Percentiles rank a stretch among this genome's conserved stretches.
Evolutionary conservation across 169 alveolate species (phyloP).

Genomic region (Eimeria necatrix): DNA sequence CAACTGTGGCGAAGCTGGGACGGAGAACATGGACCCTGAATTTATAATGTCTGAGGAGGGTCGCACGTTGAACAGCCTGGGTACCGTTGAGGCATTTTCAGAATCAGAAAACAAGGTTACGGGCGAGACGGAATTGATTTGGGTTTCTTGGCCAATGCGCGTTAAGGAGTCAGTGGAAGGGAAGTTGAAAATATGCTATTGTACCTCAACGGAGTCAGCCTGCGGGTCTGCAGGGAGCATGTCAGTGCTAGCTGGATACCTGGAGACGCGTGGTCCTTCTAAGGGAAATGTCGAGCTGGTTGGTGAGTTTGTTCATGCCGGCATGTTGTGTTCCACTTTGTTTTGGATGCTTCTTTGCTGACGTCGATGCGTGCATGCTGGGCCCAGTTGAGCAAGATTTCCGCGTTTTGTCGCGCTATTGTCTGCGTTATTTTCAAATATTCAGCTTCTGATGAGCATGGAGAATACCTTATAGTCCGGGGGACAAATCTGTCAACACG

Average conservation of each 20-base stretch:
- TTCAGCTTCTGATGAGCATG: slow-evolving; percentile 63
- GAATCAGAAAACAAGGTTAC: not conserved
- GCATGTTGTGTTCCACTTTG: not conserved
- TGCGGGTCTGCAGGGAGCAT: slow-evolving; percentile 60
- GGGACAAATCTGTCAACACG: slow-evolving; percentile 64
- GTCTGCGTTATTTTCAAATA: not conserved
- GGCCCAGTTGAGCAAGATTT: not conserved
- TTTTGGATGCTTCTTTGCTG: too few species aligned
- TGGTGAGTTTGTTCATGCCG: slow-evolving; percentile 16
- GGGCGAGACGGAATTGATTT: not conserved
- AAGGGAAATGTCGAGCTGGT: slow-evolving; percentile 53
- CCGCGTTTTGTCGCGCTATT: not conserved
- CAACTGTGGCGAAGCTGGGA: slow-evolving; percentile 59
- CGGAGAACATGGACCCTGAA: slow-evolving; percentile 70
- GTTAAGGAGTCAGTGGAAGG: slow-evolving; percentile 34
- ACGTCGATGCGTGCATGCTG: too few species aligned
- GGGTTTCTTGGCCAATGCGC: slow-evolving; percentile 78
- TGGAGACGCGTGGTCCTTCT: slow-evolving; percentile 72
- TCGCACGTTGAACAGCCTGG: slow-evolving; percentile 55
- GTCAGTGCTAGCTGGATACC: slow-evolving; percentile 53
- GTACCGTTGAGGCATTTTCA: slow-evolving; percentile 20
- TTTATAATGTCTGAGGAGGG: slow-evolving; percentile 21
- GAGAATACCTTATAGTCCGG: slow-evolving; percentile 71
- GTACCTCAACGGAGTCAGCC: slow-evolving; percentile 47
- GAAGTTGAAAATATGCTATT: slow-evolving; percentile 71